phyloP scores from a whole-genome alignment of 495 filamentous ascomycete genomes.

The Penicillium goetzii region DNA sequence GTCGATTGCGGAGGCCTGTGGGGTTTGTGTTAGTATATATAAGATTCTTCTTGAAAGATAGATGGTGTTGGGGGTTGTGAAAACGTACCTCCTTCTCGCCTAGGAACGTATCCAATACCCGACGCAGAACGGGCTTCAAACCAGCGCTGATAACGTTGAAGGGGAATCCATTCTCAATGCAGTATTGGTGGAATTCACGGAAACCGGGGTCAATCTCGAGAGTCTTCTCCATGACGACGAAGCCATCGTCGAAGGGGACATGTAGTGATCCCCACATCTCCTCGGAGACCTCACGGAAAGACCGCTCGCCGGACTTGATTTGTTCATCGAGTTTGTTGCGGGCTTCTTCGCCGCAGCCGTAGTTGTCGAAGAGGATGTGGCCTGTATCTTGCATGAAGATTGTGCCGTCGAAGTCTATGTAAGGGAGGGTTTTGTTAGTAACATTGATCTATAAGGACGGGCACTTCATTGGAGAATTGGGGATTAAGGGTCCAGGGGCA shows the following conservation, averaged over 20 bases:
- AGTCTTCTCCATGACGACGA: constrained; percentile 66
- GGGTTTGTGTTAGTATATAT: constrained; percentile 6
- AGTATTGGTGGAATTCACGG: constrained; percentile 67
- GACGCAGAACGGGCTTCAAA: constrained; percentile 65
- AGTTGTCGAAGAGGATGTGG: constrained; percentile 70
- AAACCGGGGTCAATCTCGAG: constrained; percentile 71
- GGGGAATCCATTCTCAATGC: constrained; percentile 63
- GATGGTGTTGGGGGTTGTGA: neutral
- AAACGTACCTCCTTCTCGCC: constrained; percentile 57
- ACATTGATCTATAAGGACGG: neutral
- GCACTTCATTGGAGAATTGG: neutral
- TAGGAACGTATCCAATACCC: constrained; percentile 66
- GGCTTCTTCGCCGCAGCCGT: constrained; percentile 63
- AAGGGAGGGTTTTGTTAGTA: constrained; percentile 6
- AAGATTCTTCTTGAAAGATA: neutral
- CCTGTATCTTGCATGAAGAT: constrained; percentile 82
- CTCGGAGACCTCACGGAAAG: constrained; percentile 74
- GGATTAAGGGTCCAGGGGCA: neutral
- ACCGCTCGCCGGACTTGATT: constrained; percentile 67
- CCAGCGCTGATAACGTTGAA: constrained; percentile 78
- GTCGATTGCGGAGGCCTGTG: constrained; percentile 60
- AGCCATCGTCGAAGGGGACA: constrained; percentile 74
- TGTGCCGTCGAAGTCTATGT: constrained; percentile 72
- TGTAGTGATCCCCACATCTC: constrained; percentile 76
- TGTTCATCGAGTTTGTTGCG: constrained; percentile 65